Percentiles rank a stretch among this genome's conserved stretches.
phyloP scores from a whole-genome alignment of 257 asterid species.

The Solanum appendiculatum region DNA sequence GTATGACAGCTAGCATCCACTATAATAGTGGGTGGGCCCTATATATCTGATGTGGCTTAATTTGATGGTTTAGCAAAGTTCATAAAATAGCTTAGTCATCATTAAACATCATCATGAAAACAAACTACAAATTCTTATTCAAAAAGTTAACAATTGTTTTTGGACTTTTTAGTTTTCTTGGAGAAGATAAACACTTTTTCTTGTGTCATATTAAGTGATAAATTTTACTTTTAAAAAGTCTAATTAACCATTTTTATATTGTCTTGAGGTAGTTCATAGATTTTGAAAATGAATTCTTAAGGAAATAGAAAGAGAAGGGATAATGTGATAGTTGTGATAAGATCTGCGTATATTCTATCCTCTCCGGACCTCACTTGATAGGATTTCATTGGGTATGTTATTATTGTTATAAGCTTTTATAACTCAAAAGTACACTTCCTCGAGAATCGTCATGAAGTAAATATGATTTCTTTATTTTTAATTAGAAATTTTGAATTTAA shows the following conservation, averaged over 20 bases:
- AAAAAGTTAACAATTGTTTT: constrained; percentile 11
- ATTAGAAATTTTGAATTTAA: neutral
- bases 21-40: neutral
- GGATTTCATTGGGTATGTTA: fast-evolving
- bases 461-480: neutral
- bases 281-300: neutral
- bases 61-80: neutral
- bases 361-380: fast-evolving
- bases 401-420: fast-evolving
- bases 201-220: neutral
- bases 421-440: neutral
- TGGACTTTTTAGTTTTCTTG: neutral
- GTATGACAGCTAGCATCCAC: constrained; percentile 19
- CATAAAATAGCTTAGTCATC: neutral
- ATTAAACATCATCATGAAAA: neutral
- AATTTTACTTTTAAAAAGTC: neutral
- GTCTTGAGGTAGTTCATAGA: neutral
- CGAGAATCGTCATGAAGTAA: neutral
- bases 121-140: neutral
- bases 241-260: neutral
- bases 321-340: no score
- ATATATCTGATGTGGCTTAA: neutral
- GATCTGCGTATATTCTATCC: no score
- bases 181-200: neutral
- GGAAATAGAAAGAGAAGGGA: no score